Evolutionary conservation across 1,284 basidiomycete genomes (phyloP).

Genomic region (Psilocybe mexicana): DNA sequence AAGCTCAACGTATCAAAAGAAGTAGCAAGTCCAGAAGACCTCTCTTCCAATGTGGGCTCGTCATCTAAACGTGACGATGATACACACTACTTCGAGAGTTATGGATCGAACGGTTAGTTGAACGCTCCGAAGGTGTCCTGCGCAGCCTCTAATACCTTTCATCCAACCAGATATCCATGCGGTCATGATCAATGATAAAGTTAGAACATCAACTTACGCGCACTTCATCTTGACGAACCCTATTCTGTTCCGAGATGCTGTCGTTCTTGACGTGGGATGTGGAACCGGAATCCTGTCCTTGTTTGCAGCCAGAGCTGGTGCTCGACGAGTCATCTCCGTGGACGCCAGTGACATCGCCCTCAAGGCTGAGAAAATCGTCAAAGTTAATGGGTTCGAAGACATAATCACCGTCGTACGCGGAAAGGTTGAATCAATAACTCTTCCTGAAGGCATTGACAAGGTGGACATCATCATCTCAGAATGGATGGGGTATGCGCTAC

Average conservation of each 20-base stretch:
- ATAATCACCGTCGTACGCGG: constrained; percentile 83
- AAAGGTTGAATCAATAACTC: constrained; percentile 83
- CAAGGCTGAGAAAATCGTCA: constrained; percentile 82
- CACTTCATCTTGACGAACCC: constrained; percentile 90
- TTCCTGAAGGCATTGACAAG: constrained; percentile 68
- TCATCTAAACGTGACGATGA: constrained; percentile 71
- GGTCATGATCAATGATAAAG: constrained; percentile 85
- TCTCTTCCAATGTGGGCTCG: constrained; percentile 29
- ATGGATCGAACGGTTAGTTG: constrained; percentile 82
- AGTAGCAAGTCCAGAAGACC: constrained; percentile 42
- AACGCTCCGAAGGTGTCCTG: neutral
- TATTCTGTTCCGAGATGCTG: constrained; percentile 78
- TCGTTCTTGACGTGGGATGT: constrained; percentile 95
- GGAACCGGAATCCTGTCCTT: constrained; percentile 93
- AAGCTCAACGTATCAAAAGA: constrained; percentile 48
- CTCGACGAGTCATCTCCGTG: constrained; percentile 91
- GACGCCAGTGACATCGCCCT: constrained; percentile 88
- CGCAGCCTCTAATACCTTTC: neutral
- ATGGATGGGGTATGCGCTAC: constrained; percentile 95
- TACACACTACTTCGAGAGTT: constrained; percentile 92
- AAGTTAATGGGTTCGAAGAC: constrained; percentile 75
- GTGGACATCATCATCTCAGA: constrained; percentile 96
- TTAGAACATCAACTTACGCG: constrained; percentile 92
- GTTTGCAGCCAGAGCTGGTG: constrained; percentile 90
- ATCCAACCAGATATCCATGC: constrained; percentile 66